Evolutionary conservation across 768 basidiomycete genomes (phyloP).

Genomic region (Agaricus sinodeliciosus): DNA sequence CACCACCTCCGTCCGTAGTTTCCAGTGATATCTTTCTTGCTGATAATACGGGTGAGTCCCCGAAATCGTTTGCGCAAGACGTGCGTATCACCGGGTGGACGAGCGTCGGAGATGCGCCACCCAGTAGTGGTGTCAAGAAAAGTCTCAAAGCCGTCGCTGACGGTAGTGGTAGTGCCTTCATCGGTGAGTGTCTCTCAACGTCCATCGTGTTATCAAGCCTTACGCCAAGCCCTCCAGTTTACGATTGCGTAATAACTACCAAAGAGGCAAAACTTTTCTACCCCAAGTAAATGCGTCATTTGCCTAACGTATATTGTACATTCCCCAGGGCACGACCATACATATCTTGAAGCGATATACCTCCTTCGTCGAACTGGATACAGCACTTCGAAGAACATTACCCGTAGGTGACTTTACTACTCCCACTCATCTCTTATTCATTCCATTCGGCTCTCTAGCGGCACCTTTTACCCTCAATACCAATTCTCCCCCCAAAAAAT

Average conservation of each 20-base stretch:
- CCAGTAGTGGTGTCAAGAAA: constrained; percentile 5
- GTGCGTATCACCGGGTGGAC: constrained; percentile 68
- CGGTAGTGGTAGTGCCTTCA: constrained; percentile 49
- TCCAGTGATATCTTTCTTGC: constrained; percentile 67
- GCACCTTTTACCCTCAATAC: constrained; percentile 41
- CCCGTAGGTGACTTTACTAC: constrained; percentile 34
- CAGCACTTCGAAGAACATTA: constrained; percentile 39
- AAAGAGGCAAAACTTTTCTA: constrained; percentile 35
- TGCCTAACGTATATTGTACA: neutral
- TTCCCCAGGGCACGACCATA: constrained; percentile 47
- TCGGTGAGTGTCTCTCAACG: constrained; percentile 34
- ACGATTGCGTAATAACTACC: constrained; percentile 64
- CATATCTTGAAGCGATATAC: constrained; percentile 65
- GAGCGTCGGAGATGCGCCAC: constrained; percentile 45
- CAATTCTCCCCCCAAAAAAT: constrained; percentile 61
- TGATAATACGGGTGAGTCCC: constrained; percentile 39
- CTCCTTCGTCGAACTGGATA: constrained; percentile 52
- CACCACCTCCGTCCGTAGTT: constrained; percentile 39
- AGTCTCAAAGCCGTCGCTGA: constrained; percentile 7
- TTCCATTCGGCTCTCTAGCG: constrained; percentile 23
- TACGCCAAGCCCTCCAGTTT: constrained; percentile 33
- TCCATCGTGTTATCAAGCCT: neutral
- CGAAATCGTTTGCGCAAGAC: constrained; percentile 49
- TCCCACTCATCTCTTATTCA: neutral
- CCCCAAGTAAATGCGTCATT: neutral